Conservation (phyloP, 2,329 filamentous ascomycete species). For the Xylaria digitata region DNA sequence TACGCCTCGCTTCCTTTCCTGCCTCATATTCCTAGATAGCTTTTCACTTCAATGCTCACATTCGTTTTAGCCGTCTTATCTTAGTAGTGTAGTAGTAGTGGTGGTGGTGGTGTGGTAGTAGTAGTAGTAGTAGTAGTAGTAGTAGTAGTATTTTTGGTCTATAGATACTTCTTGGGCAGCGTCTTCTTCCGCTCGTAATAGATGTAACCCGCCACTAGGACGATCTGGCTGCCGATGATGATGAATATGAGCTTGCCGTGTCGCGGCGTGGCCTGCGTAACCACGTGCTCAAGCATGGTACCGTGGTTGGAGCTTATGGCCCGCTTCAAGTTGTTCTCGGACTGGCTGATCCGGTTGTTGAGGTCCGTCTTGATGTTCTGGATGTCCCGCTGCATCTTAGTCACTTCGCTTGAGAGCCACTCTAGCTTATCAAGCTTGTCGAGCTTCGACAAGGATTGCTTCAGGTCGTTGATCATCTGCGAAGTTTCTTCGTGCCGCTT, state of each 20-base stretch:
- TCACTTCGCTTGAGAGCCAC: conserved; percentile 58
- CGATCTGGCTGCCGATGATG: conserved; percentile 78
- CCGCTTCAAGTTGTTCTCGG: conserved; percentile 65
- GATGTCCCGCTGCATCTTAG: conserved; percentile 69
- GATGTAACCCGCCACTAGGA: conserved; percentile 76
- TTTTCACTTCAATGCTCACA: background rate
- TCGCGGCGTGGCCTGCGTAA: conserved; percentile 59
- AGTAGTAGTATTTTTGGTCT: conserved; percentile 35
- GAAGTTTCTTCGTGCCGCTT: conserved; percentile 67
- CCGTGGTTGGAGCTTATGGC: conserved; percentile 63
- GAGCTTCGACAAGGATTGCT: conserved; percentile 57
- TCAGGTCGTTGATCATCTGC: conserved; percentile 60
- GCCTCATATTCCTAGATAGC: background rate
- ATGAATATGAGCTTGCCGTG: conserved; percentile 71
- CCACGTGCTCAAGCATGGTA: conserved; percentile 60
- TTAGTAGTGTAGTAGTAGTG: too few relatives aligned
- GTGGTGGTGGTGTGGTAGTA: too few relatives aligned
- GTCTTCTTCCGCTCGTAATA: conserved; percentile 83
- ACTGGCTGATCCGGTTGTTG: conserved; percentile 60
- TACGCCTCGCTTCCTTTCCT: conserved; percentile 20
- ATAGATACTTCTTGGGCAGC: conserved; percentile 93
- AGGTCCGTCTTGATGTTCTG: conserved; percentile 67
- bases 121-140: background rate
- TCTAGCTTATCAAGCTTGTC: conserved; percentile 60
- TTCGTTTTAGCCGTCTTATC: background rate